phyloP scores from a whole-genome alignment of 2,329 filamentous ascomycete genomes.

The Apiospora aurea region DNA sequence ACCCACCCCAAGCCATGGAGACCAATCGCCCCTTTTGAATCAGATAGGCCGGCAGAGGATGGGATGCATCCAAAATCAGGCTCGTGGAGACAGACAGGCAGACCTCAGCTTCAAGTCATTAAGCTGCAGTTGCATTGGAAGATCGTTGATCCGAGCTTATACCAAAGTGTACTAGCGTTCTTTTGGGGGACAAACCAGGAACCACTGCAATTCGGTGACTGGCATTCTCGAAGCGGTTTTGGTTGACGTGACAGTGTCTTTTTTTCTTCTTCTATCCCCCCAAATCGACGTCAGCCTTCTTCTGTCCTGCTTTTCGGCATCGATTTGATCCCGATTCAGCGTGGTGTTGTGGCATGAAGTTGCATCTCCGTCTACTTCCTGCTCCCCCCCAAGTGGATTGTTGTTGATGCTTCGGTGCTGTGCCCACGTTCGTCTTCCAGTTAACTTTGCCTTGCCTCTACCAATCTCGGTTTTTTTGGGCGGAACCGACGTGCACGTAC shows the following conservation, averaged over 20 bases:
- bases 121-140: neutral
- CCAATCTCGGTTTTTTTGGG: conserved; percentile 6
- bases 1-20: neutral
- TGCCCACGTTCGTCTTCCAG: neutral
- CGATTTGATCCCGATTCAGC: neutral
- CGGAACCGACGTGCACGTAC: conserved; percentile 18
- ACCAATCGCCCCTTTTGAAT: neutral
- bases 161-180: neutral
- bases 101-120: neutral
- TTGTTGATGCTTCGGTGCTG: neutral
- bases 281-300: neutral
- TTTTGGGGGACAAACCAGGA: neutral
- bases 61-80: neutral
- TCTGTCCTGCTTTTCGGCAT: neutral
- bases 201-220: neutral
- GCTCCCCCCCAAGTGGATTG: neutral
- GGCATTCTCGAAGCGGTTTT: conserved; percentile 15
- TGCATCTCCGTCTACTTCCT: neutral
- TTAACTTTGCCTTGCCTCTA: neutral
- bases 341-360: conserved; percentile 5
- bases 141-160: conserved; percentile 19
- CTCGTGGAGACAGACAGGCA: neutral
- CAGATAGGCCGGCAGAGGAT: neutral
- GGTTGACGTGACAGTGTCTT: conserved; percentile 3
- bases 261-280: neutral